Base-by-base conservation (phyloP, 169 alveolate genomes). In the Ichthyophthirius multifiliis region DNA sequence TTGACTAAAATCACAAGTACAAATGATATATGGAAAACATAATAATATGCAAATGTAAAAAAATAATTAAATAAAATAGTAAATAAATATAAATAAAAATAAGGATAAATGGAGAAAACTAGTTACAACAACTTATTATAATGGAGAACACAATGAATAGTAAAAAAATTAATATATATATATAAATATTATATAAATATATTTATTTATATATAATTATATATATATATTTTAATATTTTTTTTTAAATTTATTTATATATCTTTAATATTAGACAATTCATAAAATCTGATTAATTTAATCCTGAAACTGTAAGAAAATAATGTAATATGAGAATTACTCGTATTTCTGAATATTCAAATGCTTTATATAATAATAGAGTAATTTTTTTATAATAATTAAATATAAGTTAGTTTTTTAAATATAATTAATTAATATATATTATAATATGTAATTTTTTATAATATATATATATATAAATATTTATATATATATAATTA, bases 301-400 rank as follows among this genome's bases (percentile, higher is more conserved):
- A 81, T 39, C 86, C 86, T 20, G 86, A 81, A 81, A 76, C 73
- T 41, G 46, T 27, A 45, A 74, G 46, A 10, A 73, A 73, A 62
- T 63, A 39, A 37, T 47, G 47, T 41, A 65, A 81, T 81, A 81
- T 81, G 86, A 81, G 86, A 73, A 82, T 76, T n/a, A 81, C 86
- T 71, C 46, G 73, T 27, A 81, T 81, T 35, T 81, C 86, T 23
- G 86, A 81, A 62, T 81, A 81, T 73, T 81, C 86, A 16, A 81
- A 81, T 81, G 86, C 86, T 45, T 55, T 71, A 15, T 82, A 81
- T 48, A 81, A 81, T 43, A 81, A 81, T 55, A 81, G 82, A 71
- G 86, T 67, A 67, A 65, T 39, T n/a, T 6, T 37, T 30, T 64
- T 31, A 9, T 34, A 35, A 6, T 16, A 67, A 35, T 37, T 35